Percentiles rank a stretch among this genome's conserved stretches.
Evolutionary conservation across 1,284 basidiomycete genomes (phyloP).

Genomic region (Thecaphora thlaspeos): DNA sequence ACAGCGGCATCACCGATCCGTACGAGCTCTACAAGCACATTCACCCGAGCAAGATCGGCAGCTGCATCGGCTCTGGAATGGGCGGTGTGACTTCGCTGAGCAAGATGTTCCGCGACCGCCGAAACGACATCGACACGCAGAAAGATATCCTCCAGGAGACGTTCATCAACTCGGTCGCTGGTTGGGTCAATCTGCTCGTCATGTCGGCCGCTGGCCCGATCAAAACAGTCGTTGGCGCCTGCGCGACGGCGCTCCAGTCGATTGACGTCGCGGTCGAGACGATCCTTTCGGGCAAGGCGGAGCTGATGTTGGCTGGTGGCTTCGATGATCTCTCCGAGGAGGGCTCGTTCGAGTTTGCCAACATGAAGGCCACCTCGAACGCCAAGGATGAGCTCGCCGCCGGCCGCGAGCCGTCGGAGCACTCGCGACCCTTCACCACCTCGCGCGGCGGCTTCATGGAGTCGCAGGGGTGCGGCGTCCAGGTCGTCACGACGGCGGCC

Average conservation of each 20-base stretch:
- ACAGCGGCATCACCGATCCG: constrained; percentile 95
- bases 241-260: constrained; percentile 95
- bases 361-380: constrained; percentile 99
- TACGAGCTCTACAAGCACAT: constrained; percentile 76
- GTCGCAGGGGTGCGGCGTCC: constrained; percentile 91
- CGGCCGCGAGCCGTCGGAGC: constrained; percentile 94
- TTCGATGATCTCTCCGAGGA: constrained; percentile 98
- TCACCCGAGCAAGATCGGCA: constrained; percentile 84
- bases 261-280: constrained; percentile 97
- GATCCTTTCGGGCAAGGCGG: constrained; percentile 90
- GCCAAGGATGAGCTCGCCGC: constrained; percentile 95
- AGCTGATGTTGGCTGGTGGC: constrained; percentile 98
- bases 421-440: constrained; percentile 94
- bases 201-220: constrained; percentile 70
- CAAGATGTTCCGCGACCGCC: constrained; percentile 94
- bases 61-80: constrained; percentile 74
- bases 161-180: constrained; percentile 62
- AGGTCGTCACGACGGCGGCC: constrained; percentile 93
- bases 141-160: constrained; percentile 98
- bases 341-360: constrained; percentile 88
- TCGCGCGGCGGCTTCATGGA: constrained; percentile 78
- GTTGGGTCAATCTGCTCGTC: constrained; percentile 89
- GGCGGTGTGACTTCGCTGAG: constrained; percentile 70
- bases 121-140: constrained; percentile 94
- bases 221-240: constrained; percentile 98